Percentiles rank a stretch among this genome's conserved stretches.
These are phyloP conservation scores for Arctostaphylos glauca DNA, from an alignment of 148 eudicot genomes.

Conservation along the genomic window DNA sequence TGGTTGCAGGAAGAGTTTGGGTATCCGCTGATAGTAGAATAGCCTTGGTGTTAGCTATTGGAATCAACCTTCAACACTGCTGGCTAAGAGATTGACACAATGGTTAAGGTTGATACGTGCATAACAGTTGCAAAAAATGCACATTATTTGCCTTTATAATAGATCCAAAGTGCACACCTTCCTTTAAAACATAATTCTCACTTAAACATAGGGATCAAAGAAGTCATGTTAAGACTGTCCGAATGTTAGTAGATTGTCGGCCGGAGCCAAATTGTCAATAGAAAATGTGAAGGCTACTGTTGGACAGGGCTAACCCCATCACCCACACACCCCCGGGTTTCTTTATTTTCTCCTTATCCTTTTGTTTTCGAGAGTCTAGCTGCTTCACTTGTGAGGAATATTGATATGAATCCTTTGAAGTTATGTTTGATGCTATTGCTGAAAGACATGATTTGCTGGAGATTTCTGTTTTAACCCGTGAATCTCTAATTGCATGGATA, in stretches of 20 bases:
- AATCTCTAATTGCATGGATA: too few species aligned
- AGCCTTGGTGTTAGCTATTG: not conserved
- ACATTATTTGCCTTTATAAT: not conserved
- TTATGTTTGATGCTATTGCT: too few species aligned
- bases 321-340: too few species aligned
- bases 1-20: conserved; percentile 15
- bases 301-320: conserved; percentile 22
- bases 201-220: not conserved
- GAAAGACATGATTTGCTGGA: too few species aligned
- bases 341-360: too few species aligned
- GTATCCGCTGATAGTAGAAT: conserved; percentile 10
- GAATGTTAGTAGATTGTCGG: not conserved
- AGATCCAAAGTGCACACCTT: conserved; percentile 1
- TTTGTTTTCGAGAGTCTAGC: too few species aligned
- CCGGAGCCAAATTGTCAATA: not conserved
- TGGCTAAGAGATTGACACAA: not conserved
- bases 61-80: not conserved
- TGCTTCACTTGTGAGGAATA: too few species aligned
- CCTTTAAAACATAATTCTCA: not conserved
- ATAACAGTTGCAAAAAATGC: not conserved
- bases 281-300: conserved; percentile 20
- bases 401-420: too few species aligned
- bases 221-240: too few species aligned
- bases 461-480: too few species aligned
- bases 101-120: not conserved